Evolutionary conservation across 116 monocot genomes (phyloP), one percentile per base, ranked within the genome.

Genomic region (Dioscorea cayenensis): DNA sequence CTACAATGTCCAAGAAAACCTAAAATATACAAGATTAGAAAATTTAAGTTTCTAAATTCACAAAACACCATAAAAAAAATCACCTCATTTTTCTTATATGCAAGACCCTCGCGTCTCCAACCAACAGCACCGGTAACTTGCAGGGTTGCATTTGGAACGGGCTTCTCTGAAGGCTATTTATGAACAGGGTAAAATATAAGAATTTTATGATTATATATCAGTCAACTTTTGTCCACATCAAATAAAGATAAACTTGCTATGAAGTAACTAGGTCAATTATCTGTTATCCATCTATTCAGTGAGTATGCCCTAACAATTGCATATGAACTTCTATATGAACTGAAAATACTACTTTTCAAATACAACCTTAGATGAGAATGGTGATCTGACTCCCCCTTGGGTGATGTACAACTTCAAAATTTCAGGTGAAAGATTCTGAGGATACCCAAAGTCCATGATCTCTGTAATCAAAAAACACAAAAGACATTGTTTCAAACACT

Each of bases 61-160:
- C 1, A 52, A 29, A 67, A 17, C 19, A 37, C 51, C 59, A 21
- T 0, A 0, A 62, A 11, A 60, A 3, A 21, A 27, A 62, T 69
- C 49, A 97, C 97, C 97, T 97, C 97, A 80, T 97, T 97, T 55
- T 97, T 97, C 83, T 93, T 97, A 70, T 97, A 97, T 4, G 80
- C 72, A 81, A 97, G 93, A 75, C 97, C 97, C 74, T 97, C 97
- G 43, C 97, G 78, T 72, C 97, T 97, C 97, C 97, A 97, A 70
- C 97, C 97, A 84, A 97, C 97, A 73, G 97, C 97, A 78, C 97
- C 97, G 19, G 97, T 97, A 60, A 97, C 97, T 97, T 97, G 97
- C 60, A 97, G 88, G 49, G 97, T 97, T 63, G 97, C 97, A 92
- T 97, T 97, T 49, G 97, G 97, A 35, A 90, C 83, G 36, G 93